Evolutionary conservation across 345 rosid species (phyloP), one percentile per base, ranked within the genome.

Genomic region (Pistacia vera): DNA sequence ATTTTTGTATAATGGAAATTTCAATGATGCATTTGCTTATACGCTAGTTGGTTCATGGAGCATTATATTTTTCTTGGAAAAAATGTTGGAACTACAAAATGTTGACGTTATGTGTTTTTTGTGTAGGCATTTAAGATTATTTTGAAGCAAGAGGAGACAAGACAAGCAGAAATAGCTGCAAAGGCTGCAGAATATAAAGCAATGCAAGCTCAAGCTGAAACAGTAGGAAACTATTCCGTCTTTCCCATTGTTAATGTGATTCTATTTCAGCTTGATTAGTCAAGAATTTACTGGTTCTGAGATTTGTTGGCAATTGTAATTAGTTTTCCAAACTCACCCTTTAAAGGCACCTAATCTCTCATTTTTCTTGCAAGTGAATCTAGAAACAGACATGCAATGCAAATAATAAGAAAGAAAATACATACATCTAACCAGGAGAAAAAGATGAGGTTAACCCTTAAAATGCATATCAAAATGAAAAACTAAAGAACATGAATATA

Each of bases 131-230:
- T 96, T 91, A 97, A 93, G 79, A 44, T 74, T 36, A 85, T 92
- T 57, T 91, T 91, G 88, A 89, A 87, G 70, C 89, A 83, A 80
- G 99, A 96, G 74, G 95, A 90, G 81, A 96, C 98, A 22, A 91
- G 86, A 77, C 94, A 87, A 80, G 74, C 88, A 48, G 97, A 93
- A 80, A 61, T 85, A 78, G 72, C 86, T 69, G 88, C 86, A 2
- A 90, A 89, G 88, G 85, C 85, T 22, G 92, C 92, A 11, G 97
- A 92, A 82, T 96, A 83, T 74, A 96, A 93, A 86, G 94, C 97
- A 70, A 58, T 85, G 79, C 97, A 91, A 87, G 89, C 98, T 44
- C 95, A 92, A 81, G 94, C 98, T 51, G 97, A 93, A 88, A 85
- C 87, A 83, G 99, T 96, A 83, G 88, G 90, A 65, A 79, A 56